Evolutionary conservation across 805 yeast genomes (phyloP), one percentile per base, ranked within the genome.

Genomic region (Candida krabiensis): DNA sequence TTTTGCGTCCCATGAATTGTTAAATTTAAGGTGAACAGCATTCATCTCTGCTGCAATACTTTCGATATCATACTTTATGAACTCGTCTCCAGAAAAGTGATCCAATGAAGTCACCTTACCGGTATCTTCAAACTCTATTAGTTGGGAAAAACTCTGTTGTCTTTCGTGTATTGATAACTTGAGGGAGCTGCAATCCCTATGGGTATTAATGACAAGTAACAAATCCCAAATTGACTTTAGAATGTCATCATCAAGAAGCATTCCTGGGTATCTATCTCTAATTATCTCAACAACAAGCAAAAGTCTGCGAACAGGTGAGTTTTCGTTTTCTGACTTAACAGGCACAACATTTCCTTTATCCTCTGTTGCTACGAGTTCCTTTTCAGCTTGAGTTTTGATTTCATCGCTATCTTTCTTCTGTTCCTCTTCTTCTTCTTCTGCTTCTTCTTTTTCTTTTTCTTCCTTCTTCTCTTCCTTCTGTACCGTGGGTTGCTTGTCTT

Each of bases 1-100:
- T 44, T 82, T 73, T 3, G 96, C 89, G 39, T 86, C 81, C 97
- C 97, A 91, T 2, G 62, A 53, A 14, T 61, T 62, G 59, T 77
- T 79, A 52, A 84, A 86, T 35, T 72, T 73, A 40, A 81, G 64
- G 56, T 86, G 87, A 41, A 89, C 81, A 15, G 69, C 64, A 46
- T 81, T 80, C 28, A 91, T 73, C 48, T 83, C 82, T 9, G 67
- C 57, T 0, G 91, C 85, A 27, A 90, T 62, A 5, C 67, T 66
- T 3, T 73, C 67, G 13, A 79, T 53, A 48, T 79, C 75, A 22
- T 76, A 42, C 21, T 73, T 71, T 43, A 88, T 52, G 53, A 90
- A 86, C 5, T 63, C 55, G 3, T 73, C 71, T 51, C 46, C 56
- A 9, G 42, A 28, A 9, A 51, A 26, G 7, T 36, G 28, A 12